Evolutionary conservation across 1,284 basidiomycete genomes (phyloP).

Genomic region (Cutaneotrichosporon sp.): DNA sequence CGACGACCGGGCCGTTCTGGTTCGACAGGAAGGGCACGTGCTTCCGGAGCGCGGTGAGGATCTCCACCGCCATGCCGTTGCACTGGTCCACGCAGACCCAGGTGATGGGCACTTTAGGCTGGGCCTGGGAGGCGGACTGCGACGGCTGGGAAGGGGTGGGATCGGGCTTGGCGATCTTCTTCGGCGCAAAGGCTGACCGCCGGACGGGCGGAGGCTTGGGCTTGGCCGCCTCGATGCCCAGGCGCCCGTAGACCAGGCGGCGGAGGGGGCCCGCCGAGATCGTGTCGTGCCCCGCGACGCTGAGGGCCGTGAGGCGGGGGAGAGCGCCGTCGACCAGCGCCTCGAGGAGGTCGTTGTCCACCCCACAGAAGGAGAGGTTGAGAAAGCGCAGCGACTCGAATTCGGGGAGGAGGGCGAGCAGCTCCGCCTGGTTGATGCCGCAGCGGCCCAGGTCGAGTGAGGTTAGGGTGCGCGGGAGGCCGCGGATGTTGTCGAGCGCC

Average conservation of each 20-base stretch:
- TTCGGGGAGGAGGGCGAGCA: constrained; percentile 17
- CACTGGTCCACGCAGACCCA: constrained; percentile 46
- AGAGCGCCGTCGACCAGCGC: constrained; percentile 26
- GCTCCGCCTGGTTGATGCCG: constrained; percentile 6
- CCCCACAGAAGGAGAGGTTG: constrained; percentile 28
- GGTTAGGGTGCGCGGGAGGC: constrained; percentile 22
- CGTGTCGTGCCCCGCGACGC: constrained; percentile 28
- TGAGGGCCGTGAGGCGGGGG: constrained; percentile 37
- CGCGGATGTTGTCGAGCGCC: constrained; percentile 10
- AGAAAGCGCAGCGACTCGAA: constrained; percentile 33
- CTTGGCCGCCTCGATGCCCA: constrained; percentile 7
- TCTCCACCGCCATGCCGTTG: constrained; percentile 26
- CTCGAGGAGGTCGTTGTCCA: constrained; percentile 37
- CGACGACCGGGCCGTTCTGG: constrained; percentile 17
- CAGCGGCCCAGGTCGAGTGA: constrained; percentile 35
- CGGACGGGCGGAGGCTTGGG: not conserved
- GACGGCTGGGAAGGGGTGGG: not conserved
- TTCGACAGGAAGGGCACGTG: constrained; percentile 34
- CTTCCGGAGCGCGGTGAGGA: constrained; percentile 21
- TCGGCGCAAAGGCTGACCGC: constrained; percentile 12
- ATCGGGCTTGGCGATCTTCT: not conserved
- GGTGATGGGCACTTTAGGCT: constrained; percentile 20
- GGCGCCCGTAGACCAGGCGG: constrained; percentile 27
- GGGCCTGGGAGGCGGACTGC: not conserved
- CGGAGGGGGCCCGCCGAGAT: constrained; percentile 29